Evolutionary conservation across 768 basidiomycete genomes (phyloP).

Genomic region (Sutorius australiensis): DNA sequence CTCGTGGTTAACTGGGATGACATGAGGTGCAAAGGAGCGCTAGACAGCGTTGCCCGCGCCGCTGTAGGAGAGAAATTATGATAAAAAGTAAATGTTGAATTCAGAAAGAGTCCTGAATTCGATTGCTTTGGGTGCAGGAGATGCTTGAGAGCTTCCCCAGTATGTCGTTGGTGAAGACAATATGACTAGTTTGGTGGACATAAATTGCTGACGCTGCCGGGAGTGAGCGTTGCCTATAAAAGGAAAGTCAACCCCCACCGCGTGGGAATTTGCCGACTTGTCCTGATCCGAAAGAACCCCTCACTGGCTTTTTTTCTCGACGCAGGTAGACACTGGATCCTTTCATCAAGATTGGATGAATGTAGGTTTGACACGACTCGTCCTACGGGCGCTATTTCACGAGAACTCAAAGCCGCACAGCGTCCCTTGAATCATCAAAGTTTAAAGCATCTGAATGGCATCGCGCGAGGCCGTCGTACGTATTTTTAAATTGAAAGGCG

Average conservation of each 20-base stretch:
- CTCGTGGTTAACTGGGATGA: conserved; percentile 36
- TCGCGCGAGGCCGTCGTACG: not conserved
- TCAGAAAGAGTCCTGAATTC: not conserved
- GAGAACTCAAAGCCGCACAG: not conserved
- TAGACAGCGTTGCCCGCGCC: not conserved
- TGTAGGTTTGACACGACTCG: not conserved
- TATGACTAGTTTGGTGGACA: not conserved
- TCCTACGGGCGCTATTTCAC: not conserved
- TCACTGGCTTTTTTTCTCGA: too few species aligned
- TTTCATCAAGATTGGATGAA: not conserved
- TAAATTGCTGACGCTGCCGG: not conserved
- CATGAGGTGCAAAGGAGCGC: conserved; percentile 7
- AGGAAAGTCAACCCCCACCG: not conserved
- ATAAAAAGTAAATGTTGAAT: not conserved
- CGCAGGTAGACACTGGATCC: too few species aligned
- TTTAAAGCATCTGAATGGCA: not conserved
- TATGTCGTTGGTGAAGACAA: not conserved
- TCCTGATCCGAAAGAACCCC: not conserved
- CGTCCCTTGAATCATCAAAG: not conserved
- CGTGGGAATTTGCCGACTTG: too few species aligned
- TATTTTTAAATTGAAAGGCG: not conserved
- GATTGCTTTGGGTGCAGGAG: not conserved
- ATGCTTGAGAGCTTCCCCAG: not conserved
- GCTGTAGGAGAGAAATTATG: not conserved
- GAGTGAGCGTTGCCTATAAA: conserved; percentile 7